Evolutionary conservation across 1,139 yeast species (phyloP).

Genomic region (Suhomyces wounanorum): DNA sequence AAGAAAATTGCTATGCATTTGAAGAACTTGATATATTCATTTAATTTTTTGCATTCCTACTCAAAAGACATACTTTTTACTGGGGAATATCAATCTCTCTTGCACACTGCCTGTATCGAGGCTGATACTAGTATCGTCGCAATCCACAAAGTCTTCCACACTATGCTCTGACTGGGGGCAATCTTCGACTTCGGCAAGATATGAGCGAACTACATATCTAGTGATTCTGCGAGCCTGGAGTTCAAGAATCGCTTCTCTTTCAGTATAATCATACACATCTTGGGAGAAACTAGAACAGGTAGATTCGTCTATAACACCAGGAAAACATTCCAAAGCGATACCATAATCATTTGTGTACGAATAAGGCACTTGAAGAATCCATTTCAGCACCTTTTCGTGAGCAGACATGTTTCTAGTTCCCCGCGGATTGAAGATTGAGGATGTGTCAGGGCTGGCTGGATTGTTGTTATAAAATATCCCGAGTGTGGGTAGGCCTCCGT

Average conservation of each 20-base stretch:
- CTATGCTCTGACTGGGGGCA: neutral
- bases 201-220: conserved; percentile 40
- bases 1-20: conserved; percentile 24
- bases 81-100: conserved; percentile 1
- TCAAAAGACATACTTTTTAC: neutral
- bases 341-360: conserved; percentile 25
- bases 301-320: conserved; percentile 40
- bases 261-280: conserved; percentile 25
- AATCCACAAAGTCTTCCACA: neutral
- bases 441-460: neutral
- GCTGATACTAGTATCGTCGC: neutral
- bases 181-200: conserved; percentile 38
- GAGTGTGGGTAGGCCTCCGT: conserved; percentile 2
- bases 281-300: conserved; percentile 16
- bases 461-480: conserved; percentile 5
- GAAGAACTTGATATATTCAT: conserved; percentile 41
- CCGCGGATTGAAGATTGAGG: conserved; percentile 53
- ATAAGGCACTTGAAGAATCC: conserved; percentile 62
- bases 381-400: conserved; percentile 59
- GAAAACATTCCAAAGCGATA: conserved; percentile 41
- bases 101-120: neutral
- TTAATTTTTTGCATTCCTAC: neutral
- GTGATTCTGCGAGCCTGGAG: conserved; percentile 56
- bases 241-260: conserved; percentile 47
- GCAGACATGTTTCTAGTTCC: conserved; percentile 58